Base-by-base conservation (phyloP, 108 stramenopile species). In the Schizochytrium sp. region DNA sequence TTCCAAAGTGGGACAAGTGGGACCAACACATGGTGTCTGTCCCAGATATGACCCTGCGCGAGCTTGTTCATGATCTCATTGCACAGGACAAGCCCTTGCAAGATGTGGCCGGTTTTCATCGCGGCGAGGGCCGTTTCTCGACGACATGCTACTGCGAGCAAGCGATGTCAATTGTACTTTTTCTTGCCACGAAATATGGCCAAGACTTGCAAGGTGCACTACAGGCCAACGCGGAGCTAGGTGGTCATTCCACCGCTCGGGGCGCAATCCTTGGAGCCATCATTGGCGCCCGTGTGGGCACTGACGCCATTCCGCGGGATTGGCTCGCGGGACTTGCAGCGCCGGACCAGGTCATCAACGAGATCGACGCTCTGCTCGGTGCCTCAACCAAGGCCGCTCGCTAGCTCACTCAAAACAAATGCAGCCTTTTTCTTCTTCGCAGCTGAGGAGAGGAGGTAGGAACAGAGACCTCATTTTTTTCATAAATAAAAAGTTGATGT, bases 141-240 rank as follows among this genome's bases (percentile, higher is more conserved):
- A 83, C 91, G 41, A 76, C 88, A 29, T 91, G 91, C 71, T 91
- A 91, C 29, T 91, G 91, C 72, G 91, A 91, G 45, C 91, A 91
- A 21, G 60, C 91, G 23, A 87, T 91, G 55, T 76, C 91, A 29
- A 83, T 83, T 41, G 91, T 89, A 5, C 23, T 91, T 8, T 91
- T 87, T 60, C 57, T 91, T 5, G 91, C 91, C 16, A 87, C 83
- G 72, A 91, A 91, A 72, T 91, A 87, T 2, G 57, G 88, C 5
- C 72, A 91, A 5, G 88, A 91, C 60, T 60, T 89, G 21, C 41
- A 28, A 28, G 89, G 51, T 44, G 91, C 91, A 34, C 58, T 91
- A 19, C 44, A 89, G 41, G 88, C 88, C 47, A 91, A 91, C 48
- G 88, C 58, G 48, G 76, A 34, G 87, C 6, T 91, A 12, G 91